Percentiles rank a stretch among this genome's conserved stretches.
Evolutionary conservation across 164 flowering plant species (phyloP).

Genomic region (Litsea cubeba): DNA sequence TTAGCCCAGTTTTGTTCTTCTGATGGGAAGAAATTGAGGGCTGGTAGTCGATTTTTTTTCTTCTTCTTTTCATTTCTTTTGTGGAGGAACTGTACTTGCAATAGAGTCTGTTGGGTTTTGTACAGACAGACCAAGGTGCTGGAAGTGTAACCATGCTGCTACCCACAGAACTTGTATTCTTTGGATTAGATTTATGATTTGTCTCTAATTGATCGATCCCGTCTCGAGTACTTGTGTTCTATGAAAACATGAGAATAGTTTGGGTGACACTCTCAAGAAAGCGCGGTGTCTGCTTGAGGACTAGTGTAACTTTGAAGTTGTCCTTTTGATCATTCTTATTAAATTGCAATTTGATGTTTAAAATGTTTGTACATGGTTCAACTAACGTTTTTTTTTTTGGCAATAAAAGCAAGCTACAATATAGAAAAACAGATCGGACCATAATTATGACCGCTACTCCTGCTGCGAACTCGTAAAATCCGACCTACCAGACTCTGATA

Average conservation of each 20-base stretch:
- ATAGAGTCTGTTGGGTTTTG: not conserved
- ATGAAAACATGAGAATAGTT: not conserved
- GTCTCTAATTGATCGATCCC: not conserved
- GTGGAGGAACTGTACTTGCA: not conserved
- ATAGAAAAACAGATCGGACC: too few species aligned
- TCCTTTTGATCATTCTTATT: too few species aligned
- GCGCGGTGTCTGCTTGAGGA: too few species aligned
- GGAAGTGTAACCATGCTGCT: not conserved
- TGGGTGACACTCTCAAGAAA: not conserved
- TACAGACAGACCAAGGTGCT: slow-evolving; percentile 2
- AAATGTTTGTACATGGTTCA: too few species aligned
- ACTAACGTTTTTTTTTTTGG: too few species aligned
- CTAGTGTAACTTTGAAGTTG: too few species aligned
- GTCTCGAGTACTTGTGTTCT: slow-evolving; percentile 4
- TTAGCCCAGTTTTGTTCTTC: slow-evolving; percentile 4
- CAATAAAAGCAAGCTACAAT: too few species aligned
- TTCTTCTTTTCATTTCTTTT: not conserved
- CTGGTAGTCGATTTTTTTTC: too few species aligned
- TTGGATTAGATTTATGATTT: not conserved
- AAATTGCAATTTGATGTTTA: too few species aligned
- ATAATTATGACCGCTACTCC: too few species aligned
- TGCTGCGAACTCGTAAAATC: too few species aligned
- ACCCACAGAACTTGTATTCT: slow-evolving; percentile 6
- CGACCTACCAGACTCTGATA: too few species aligned
- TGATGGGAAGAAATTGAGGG: slow-evolving; percentile 4